Percentiles rank a stretch among this genome's conserved stretches.
phyloP scores from a whole-genome alignment of 768 basidiomycete genomes.

The Phylloporus sp. region DNA sequence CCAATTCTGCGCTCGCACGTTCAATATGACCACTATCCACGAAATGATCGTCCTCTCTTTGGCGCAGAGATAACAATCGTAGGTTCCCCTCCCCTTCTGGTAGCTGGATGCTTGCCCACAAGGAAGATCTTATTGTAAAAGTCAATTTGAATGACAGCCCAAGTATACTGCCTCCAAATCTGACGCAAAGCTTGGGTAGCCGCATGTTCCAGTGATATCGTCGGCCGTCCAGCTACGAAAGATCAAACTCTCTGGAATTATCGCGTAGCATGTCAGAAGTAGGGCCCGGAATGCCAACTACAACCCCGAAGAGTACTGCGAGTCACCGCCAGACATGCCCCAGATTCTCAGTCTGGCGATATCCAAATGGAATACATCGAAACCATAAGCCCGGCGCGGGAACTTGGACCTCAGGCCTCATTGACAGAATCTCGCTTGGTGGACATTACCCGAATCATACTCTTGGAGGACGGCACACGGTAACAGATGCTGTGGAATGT shows the following conservation, averaged over 20 bases:
- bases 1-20: conserved; percentile 3
- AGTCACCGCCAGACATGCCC: too few species aligned
- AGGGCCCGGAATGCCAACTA: too few species aligned
- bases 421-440: not conserved
- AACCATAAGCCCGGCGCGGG: conserved; percentile 4
- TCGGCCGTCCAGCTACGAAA: too few species aligned
- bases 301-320: too few species aligned
- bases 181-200: too few species aligned
- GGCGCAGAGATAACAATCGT: conserved; percentile 15
- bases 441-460: not conserved
- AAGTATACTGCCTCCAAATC: not conserved
- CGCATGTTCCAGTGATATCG: too few species aligned
- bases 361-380: too few species aligned
- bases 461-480: not conserved
- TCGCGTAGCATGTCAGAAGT: too few species aligned
- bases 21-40: not conserved
- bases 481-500: conserved; percentile 1
- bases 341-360: not conserved
- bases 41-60: conserved; percentile 2
- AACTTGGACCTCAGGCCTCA: not conserved
- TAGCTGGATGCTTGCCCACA: not conserved
- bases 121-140: not conserved
- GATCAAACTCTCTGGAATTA: too few species aligned
- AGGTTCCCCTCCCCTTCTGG: too few species aligned
- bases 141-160: not conserved